Evolutionary conservation across 2,329 filamentous ascomycete species (phyloP), one percentile per base, ranked within the genome.

Genomic region (Passalora sequoiae): DNA sequence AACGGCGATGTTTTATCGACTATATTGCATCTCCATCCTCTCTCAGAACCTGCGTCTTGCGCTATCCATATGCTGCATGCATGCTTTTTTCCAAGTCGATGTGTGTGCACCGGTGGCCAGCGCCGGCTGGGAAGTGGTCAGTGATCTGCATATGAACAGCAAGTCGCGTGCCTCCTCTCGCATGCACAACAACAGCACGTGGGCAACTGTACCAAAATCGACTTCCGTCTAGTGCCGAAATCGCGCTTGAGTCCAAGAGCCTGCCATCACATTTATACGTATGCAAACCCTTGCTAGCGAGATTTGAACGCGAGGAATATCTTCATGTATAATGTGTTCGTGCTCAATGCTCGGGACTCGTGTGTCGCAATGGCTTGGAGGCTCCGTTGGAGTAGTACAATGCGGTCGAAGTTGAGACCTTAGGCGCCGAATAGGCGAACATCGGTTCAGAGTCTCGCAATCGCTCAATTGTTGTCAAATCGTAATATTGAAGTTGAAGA

Each of bases 261-360:
- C 20, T 19, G 9, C 30, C 16, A 15, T 15, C 30, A 15, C 12
- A 12, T n/a, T 19, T 36, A 15, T 24, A 24, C 24, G 15, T 36
- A 17, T 36, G 33, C 33, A 36, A 36, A 9, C 8, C 31, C 31
- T 20, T 35, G 31, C 31, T 35, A 35, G 31, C n/a, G n/a, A n/a
- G n/a, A n/a, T n/a, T n/a, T n/a, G n/a, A n/a, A n/a, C 15, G 3
- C 15, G 9, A 4, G 5, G 31, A 35, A 12, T 27, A 12, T 27
- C 24, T 12, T 12, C 24, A 27, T 7, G 24, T 35, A 35, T 4
- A 24, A 24, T 15, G n/a, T 36, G 19, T 12, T 24, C n/a, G 9
- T 20, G 10, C n/a, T 12, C 7, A 20, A n/a, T 24, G 5, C 17
- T 36, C 24, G 9, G 12, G 15, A 17, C 5, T 4, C n/a, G n/a